Base-by-base conservation (phyloP, 2,329 filamentous ascomycete species). In the Domatiomyces catenatus region DNA sequence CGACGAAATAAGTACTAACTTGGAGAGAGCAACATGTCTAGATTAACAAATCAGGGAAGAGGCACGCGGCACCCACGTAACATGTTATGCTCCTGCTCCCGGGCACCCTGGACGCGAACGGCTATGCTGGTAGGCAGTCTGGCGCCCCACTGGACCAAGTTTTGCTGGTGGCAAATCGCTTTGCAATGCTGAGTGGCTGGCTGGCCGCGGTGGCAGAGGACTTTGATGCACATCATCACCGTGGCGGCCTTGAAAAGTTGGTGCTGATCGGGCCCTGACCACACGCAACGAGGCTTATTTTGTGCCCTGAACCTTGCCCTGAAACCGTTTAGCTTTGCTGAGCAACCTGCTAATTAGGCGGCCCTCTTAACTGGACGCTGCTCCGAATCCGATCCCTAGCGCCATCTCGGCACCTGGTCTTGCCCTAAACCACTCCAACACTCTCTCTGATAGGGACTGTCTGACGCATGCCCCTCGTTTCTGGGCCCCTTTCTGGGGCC, bases 371-470 rank as follows among this genome's bases (percentile, higher is more conserved):
- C 32, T 39, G 32, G 15, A 44, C 19, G 19, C 24, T 42, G 20
- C 46, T 44, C 44, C 42, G 24, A 22, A 42, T 49, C 50, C 24
- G 47, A 22, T 50, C 49, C 42, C 42, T 43, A 48, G 20, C n/a
- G 47, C 42, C 42, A 17, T n/a, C 44, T 44, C 43, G 39, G 43
- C 32, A 28, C 43, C 26, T 28, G 47, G 42, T 46, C 26, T 39
- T 39, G 10, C 10, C 32, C 32, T 39, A 39, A 39, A 39, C 15
- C 8, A 15, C 10, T 4, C 10, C 10, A 12, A 15, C 32, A 39
- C 8, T 15, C 12, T 39, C 32, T 39, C 32, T 39, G 32, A 39
- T 39, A 39, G 32, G 32, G 32, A 39, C 10, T 12, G 5, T 5
- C 15, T 39, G 32, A 15, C 15, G 32, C 32, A 39, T 39, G 32